Evolutionary conservation across 768 basidiomycete genomes (phyloP).

Genomic region (Boletus rex-veris): DNA sequence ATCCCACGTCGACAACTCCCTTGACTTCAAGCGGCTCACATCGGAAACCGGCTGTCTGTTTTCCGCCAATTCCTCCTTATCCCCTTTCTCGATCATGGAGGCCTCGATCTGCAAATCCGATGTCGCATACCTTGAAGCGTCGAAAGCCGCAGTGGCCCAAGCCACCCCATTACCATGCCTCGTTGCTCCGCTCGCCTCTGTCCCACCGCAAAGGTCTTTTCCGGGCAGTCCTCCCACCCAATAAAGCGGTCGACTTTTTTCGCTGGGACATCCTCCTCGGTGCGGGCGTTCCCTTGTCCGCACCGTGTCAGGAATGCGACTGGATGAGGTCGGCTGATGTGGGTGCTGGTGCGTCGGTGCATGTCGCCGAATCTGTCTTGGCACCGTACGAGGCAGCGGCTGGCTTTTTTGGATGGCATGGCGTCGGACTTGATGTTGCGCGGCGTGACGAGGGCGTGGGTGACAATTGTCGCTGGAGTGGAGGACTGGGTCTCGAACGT

Average conservation of each 20-base stretch:
- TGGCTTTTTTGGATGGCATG: slow-evolving; percentile 30
- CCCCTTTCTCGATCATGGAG: slow-evolving; percentile 4
- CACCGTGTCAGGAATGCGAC: not conserved
- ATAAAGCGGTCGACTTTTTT: slow-evolving; percentile 26
- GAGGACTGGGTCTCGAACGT: not conserved
- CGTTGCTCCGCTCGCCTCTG: slow-evolving; percentile 25
- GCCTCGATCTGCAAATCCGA: slow-evolving; percentile 8
- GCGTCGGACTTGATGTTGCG: slow-evolving; percentile 16
- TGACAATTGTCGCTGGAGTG: not conserved
- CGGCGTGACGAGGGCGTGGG: not conserved
- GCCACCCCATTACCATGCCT: slow-evolving; percentile 28
- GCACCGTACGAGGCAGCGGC: slow-evolving; percentile 26
- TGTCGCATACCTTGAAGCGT: slow-evolving; percentile 6
- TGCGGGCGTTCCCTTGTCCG: not conserved
- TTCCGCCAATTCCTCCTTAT: not conserved
- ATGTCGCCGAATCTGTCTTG: slow-evolving; percentile 21
- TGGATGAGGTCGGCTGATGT: not conserved
- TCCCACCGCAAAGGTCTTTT: slow-evolving; percentile 27
- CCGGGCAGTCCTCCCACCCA: slow-evolving; percentile 16
- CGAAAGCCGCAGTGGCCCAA: slow-evolving; percentile 21
- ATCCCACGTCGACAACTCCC: not conserved
- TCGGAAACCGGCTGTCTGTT: not conserved
- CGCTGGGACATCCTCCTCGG: slow-evolving; percentile 18
- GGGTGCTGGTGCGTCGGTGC: not conserved
- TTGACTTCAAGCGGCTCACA: not conserved